Evolutionary conservation across 2,329 filamentous ascomycete species (phyloP).

Genomic region (Truncatella angustata): DNA sequence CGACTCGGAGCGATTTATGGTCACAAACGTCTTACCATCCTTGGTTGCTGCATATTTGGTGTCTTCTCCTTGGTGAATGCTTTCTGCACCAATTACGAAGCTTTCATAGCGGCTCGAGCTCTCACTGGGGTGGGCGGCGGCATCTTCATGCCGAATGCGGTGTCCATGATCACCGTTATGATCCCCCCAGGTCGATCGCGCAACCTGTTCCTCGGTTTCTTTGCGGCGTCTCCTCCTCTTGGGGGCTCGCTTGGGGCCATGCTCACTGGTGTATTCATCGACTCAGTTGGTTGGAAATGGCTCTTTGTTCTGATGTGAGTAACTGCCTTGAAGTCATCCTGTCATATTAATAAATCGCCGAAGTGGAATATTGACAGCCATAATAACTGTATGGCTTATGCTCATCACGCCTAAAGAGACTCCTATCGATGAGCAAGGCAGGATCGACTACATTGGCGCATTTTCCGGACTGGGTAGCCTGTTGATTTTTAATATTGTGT

Average conservation of each 20-base stretch:
- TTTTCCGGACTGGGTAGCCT: constrained; percentile 36
- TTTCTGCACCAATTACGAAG: constrained; percentile 39
- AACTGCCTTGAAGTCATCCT: background rate
- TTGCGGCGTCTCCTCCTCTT: constrained; percentile 45
- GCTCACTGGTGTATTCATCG: constrained; percentile 36
- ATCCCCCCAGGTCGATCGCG: constrained; percentile 43
- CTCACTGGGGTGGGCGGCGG: constrained; percentile 50
- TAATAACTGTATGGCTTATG: constrained; percentile 10
- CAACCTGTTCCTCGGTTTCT: constrained; percentile 44
- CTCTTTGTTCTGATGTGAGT: constrained; percentile 37
- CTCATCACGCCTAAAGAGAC: constrained; percentile 22
- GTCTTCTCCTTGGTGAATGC: constrained; percentile 42
- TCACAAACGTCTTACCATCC: constrained; percentile 44
- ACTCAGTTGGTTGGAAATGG: constrained; percentile 36
- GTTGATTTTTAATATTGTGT: constrained; percentile 49
- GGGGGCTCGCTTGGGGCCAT: constrained; percentile 39
- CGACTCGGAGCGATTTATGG: constrained; percentile 53
- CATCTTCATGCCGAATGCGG: constrained; percentile 50
- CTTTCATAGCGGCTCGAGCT: constrained; percentile 32
- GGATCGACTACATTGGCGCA: constrained; percentile 38
- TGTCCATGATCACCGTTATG: constrained; percentile 47
- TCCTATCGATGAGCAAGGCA: constrained; percentile 33
- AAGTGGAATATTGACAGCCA: background rate
- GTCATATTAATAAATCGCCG: background rate
- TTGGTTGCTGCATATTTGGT: constrained; percentile 40